Evolutionary conservation across 2,329 filamentous ascomycete species (phyloP).

Genomic region (Aspergillus thermomutatus): DNA sequence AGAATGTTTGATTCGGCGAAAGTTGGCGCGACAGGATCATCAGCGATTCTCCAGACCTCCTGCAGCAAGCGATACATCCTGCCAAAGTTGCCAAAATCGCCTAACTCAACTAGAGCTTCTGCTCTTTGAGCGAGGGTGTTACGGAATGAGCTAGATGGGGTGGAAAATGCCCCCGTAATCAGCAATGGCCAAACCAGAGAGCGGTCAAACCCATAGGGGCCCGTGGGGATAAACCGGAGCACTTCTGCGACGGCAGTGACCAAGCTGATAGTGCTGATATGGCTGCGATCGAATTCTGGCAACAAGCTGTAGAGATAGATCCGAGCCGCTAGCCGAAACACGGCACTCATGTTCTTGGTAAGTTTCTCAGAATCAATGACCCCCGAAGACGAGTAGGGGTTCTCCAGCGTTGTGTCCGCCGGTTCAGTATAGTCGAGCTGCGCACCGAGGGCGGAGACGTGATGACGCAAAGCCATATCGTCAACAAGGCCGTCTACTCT

Average conservation of each 20-base stretch:
- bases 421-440: constrained; percentile 79
- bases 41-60: too few species aligned
- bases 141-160: too few species aligned
- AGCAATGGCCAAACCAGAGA: too few species aligned
- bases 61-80: too few species aligned
- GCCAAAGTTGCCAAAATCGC: too few species aligned
- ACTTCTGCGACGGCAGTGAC: constrained; percentile 78
- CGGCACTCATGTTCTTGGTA: constrained; percentile 78
- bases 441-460: constrained; percentile 79
- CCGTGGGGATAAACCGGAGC: too few species aligned
- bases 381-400: constrained; percentile 59
- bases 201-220: too few species aligned
- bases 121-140: too few species aligned
- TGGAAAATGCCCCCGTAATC: too few species aligned
- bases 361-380: constrained; percentile 77
- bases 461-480: constrained; percentile 76
- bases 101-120: too few species aligned
- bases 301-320: constrained; percentile 94
- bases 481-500: constrained; percentile 69
- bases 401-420: constrained; percentile 49
- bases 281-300: constrained; percentile 74
- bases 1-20: too few species aligned
- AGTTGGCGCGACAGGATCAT: too few species aligned
- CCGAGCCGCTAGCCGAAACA: constrained; percentile 86
- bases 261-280: constrained; percentile 69